Evolutionary conservation across 495 filamentous ascomycete species (phyloP), one percentile per base, ranked within the genome.

Genomic region (Amphirosellinia nigrospora): DNA sequence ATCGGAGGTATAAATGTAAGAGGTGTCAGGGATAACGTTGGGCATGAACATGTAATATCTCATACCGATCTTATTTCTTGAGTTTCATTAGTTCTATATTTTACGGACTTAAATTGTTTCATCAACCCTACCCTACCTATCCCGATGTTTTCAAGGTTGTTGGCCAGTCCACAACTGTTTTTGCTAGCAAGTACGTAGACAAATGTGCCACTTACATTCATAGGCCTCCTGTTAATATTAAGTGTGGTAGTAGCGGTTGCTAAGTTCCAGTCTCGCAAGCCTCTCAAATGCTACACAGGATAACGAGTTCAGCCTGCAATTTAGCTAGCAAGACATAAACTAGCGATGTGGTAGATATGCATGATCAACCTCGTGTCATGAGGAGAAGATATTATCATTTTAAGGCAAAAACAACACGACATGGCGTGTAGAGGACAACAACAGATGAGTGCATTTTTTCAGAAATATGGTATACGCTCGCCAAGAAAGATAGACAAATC

Each of bases 401-500:
- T 26, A 10, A 50, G 46, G 46, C 8, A 9, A 50, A 21, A 15
- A 52, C 23, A 15, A 28, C 8, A 15, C 9, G 26, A 10, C n/a
- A 36, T 4, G 21, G 60, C 41, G 10, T 23, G 15, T 21, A 6
- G 8, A 39, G 21, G 23, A 38, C 9, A 19, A 2, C 8, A 11
- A 16, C 56, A 32, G n/a, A 43, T 32, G 32, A 52, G n/a, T 60
- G 11, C 13, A 16, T 1, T 32, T 30, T 52, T 69, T 43, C 21
- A 50, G 55, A 41, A 34, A 67, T 61, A 60, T 61, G 30, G 19
- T 3, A 34, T 46, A 26, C 52, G 52, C 26, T n/a, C 34, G 64
- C 38, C 55, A 60, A 15, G 34, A n/a, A 46, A 62, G 23, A 59
- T 28, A 34, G 34, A 43, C 32, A 41, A 30, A 38, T 39, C 66